These are phyloP conservation scores for Cutaneotrichosporon mucoides DNA, from an alignment of 1,284 basidiomycete species.

Conservation along the genomic window DNA sequence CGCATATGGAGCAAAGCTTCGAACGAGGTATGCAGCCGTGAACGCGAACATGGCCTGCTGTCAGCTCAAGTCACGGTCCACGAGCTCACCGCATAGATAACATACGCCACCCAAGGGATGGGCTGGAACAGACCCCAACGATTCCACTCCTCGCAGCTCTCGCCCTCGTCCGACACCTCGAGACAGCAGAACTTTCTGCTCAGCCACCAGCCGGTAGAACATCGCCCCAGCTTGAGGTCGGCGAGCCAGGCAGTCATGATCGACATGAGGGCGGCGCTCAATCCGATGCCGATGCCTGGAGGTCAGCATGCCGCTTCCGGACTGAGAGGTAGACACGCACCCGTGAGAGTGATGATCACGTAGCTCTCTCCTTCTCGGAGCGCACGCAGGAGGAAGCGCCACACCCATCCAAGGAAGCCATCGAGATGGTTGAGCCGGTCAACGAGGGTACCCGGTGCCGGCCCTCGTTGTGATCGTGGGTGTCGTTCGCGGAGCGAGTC, in stretches of 20 bases:
- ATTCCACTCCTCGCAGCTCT: slow-evolving; percentile 87
- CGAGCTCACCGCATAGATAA: slow-evolving; percentile 76
- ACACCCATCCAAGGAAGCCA: slow-evolving; percentile 55
- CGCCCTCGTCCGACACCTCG: slow-evolving; percentile 67
- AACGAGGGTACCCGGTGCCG: slow-evolving; percentile 23
- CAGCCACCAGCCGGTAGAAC: slow-evolving; percentile 95
- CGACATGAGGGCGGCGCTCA: slow-evolving; percentile 90
- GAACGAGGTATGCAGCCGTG: slow-evolving; percentile 81
- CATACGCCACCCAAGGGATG: slow-evolving; percentile 79
- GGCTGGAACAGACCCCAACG: slow-evolving; percentile 76
- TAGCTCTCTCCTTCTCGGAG: slow-evolving; percentile 59
- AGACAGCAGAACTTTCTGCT: slow-evolving; percentile 96
- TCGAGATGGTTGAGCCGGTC: slow-evolving; percentile 36
- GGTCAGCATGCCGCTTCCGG: too few relatives aligned
- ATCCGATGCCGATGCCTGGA: slow-evolving; percentile 66
- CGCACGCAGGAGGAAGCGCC: slow-evolving; percentile 59
- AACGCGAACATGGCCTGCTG: slow-evolving; percentile 70
- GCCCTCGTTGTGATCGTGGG: slow-evolving; percentile 29
- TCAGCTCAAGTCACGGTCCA: not conserved
- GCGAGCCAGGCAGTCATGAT: slow-evolving; percentile 98
- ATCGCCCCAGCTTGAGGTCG: slow-evolving; percentile 96
- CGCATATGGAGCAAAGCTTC: slow-evolving; percentile 84
- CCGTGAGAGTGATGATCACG: slow-evolving; percentile 78
- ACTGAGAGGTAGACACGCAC: slow-evolving; percentile 47
- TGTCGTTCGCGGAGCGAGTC: slow-evolving; percentile 84